Evolutionary conservation across 2,329 filamentous ascomycete genomes (phyloP).

Genomic region (Biscogniauxia marginata): DNA sequence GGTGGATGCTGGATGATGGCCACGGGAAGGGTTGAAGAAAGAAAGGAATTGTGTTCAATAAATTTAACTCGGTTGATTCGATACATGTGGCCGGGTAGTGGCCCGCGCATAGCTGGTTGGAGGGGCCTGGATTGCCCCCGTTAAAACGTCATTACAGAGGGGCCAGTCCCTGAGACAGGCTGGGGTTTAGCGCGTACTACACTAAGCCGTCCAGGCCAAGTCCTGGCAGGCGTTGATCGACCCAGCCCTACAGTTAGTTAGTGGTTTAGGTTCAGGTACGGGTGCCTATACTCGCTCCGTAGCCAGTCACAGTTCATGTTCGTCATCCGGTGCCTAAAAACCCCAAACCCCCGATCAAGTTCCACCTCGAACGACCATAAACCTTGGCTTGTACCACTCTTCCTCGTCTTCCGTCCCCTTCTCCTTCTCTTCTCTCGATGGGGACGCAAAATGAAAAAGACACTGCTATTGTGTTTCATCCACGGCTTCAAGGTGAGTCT

Average conservation of each 20-base stretch:
- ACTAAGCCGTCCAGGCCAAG: too few species aligned
- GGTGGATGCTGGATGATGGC: too few species aligned
- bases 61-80: too few species aligned
- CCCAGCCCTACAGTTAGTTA: background rate
- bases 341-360: background rate
- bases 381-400: slow-evolving; percentile 1
- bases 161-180: background rate
- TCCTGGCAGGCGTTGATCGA: background rate
- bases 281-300: background rate
- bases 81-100: too few species aligned
- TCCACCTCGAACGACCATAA: background rate
- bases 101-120: too few species aligned
- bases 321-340: background rate
- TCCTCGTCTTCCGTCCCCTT: background rate
- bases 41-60: background rate
- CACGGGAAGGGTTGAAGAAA: too few species aligned
- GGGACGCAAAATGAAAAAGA: slow-evolving; percentile 66
- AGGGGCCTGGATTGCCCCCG: background rate
- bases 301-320: background rate
- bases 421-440: slow-evolving; percentile 25
- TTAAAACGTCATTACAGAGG: background rate
- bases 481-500: slow-evolving; percentile 72
- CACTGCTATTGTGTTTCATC: slow-evolving; percentile 77
- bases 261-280: background rate
- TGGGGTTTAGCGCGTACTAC: background rate